These are phyloP conservation scores for Colletotrichum somersetense DNA, from an alignment of 2,329 filamentous ascomycete species.

Conservation along the genomic window DNA sequence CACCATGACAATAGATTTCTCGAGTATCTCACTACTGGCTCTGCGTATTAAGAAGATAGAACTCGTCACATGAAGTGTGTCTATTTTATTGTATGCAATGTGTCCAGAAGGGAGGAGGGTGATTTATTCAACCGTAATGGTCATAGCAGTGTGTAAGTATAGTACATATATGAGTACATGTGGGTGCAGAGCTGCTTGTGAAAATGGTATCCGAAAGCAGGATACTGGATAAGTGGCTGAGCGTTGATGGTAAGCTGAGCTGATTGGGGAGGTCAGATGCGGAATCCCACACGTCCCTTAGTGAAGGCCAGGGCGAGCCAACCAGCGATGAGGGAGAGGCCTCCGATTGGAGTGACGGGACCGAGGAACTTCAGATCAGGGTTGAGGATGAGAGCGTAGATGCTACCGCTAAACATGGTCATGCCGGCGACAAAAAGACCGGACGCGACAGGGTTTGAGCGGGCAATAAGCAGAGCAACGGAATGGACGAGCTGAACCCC, in stretches of 20 bases:
- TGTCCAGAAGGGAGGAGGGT: no score
- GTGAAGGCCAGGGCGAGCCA: constrained; percentile 62
- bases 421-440: constrained; percentile 74
- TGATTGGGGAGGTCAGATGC: neutral
- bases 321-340: constrained; percentile 73
- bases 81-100: neutral
- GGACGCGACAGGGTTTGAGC: constrained; percentile 68
- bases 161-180: constrained; percentile 1
- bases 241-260: neutral
- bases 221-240: neutral
- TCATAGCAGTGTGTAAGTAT: neutral
- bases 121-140: neutral
- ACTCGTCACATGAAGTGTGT: neutral
- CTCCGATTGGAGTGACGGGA: constrained; percentile 75
- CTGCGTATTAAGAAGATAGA: neutral
- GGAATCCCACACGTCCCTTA: constrained; percentile 31
- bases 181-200: neutral
- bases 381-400: constrained; percentile 75
- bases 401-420: constrained; percentile 74
- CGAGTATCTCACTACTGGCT: neutral
- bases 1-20: neutral
- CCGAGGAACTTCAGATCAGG: constrained; percentile 71
- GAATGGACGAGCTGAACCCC: constrained; percentile 71
- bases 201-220: neutral
- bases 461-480: constrained; percentile 69